A percentile compares a stretch with the other conserved stretches of the same genome.
These are phyloP conservation scores for Ogataea corticis DNA, from an alignment of 805 yeast species.

Conservation along the genomic window DNA sequence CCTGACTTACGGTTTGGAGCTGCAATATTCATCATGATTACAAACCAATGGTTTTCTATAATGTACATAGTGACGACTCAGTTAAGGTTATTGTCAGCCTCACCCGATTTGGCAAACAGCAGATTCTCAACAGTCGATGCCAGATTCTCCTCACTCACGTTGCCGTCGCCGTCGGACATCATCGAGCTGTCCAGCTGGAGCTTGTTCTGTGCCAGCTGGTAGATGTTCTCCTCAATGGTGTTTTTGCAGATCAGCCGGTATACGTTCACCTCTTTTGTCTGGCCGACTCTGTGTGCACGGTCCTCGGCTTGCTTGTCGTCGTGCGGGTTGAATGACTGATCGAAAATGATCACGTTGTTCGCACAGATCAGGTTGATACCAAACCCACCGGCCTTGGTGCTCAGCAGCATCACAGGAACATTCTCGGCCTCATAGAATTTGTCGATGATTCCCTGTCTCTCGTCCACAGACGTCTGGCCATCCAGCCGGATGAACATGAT, in stretches of 20 bases:
- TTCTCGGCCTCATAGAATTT: constrained; percentile 77
- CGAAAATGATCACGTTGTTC: constrained; percentile 86
- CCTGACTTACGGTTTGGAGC: constrained; percentile 55
- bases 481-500: constrained; percentile 82
- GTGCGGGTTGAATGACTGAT: constrained; percentile 95
- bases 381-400: constrained; percentile 98
- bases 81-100: too few species aligned
- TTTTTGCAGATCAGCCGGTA: constrained; percentile 68
- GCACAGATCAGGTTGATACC: constrained; percentile 97
- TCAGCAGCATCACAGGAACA: constrained; percentile 82
- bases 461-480: constrained; percentile 92
- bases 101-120: constrained; percentile 31
- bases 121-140: constrained; percentile 52
- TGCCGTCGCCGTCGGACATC: constrained; percentile 42
- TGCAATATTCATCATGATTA: constrained; percentile 58
- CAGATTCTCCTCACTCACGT: constrained; percentile 51
- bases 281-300: constrained; percentile 97
- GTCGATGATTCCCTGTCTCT: constrained; percentile 90
- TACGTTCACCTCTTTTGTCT: constrained; percentile 72
- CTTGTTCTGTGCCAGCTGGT: constrained; percentile 84
- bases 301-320: constrained; percentile 99
- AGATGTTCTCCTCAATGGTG: constrained; percentile 88
- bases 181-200: constrained; percentile 77
- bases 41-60: constrained; percentile 5
- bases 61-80: constrained; percentile 6